These are phyloP conservation scores for Diaporthe sp. DNA, from an alignment of 2,329 filamentous ascomycete genomes.

Conservation along the genomic window DNA sequence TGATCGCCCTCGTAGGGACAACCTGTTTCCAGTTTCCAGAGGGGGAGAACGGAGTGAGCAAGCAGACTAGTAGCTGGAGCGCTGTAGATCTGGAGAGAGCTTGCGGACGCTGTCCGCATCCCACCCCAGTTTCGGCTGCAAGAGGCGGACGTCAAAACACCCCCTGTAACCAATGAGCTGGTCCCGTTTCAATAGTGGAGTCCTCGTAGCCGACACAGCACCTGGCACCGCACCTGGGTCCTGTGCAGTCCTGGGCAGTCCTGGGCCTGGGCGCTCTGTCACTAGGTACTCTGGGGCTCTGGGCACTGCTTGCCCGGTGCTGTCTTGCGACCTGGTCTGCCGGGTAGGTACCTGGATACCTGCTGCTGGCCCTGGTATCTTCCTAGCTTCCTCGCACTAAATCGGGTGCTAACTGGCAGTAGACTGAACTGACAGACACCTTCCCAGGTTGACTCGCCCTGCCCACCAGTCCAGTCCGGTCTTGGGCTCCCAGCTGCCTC, in stretches of 20 bases:
- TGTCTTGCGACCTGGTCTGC: background rate
- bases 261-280: background rate
- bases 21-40: background rate
- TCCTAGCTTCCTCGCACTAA: conserved; percentile 24
- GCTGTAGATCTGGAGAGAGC: conserved; percentile 33
- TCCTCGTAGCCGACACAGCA: conserved; percentile 18
- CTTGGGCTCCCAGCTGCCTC: conserved; percentile 21
- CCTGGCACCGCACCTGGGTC: conserved; percentile 9
- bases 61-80: conserved; percentile 2
- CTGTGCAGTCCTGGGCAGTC: background rate
- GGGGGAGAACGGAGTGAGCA: background rate
- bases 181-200: conserved; percentile 30
- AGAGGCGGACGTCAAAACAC: conserved; percentile 27
- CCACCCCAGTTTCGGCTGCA: conserved; percentile 30
- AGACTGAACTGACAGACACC: conserved; percentile 27
- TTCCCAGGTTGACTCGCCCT: conserved; percentile 31
- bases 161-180: conserved; percentile 30
- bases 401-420: conserved; percentile 9
- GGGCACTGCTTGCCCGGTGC: conserved; percentile 7
- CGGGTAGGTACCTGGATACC: conserved; percentile 1
- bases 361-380: background rate
- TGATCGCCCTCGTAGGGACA: background rate
- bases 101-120: conserved; percentile 28
- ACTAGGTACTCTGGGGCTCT: conserved; percentile 1
- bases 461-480: conserved; percentile 14